phyloP scores from a whole-genome alignment of 2,329 filamentous ascomycete species.

The Xylariaceae sp. region DNA sequence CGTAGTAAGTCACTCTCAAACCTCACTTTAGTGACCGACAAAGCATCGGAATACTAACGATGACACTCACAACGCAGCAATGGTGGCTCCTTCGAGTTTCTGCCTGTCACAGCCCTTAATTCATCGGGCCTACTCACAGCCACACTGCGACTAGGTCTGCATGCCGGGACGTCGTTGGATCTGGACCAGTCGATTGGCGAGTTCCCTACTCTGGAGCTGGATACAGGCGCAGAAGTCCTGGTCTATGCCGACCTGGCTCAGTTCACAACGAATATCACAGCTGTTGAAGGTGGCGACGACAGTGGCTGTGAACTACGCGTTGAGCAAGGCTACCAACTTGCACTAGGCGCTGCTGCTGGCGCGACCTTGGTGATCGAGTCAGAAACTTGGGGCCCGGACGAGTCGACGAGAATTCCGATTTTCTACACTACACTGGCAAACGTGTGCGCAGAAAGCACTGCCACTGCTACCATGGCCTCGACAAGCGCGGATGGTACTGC shows the following conservation, averaged over 20 bases:
- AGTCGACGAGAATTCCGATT: slow-evolving; percentile 44
- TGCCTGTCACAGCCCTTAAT: slow-evolving; percentile 48
- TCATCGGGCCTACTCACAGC: slow-evolving; percentile 42
- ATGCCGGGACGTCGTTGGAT: slow-evolving; percentile 38
- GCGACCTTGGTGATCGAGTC: slow-evolving; percentile 43
- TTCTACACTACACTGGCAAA: slow-evolving; percentile 49
- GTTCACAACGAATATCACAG: slow-evolving; percentile 49
- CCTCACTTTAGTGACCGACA: background rate
- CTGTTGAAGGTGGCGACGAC: slow-evolving; percentile 27
- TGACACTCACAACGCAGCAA: slow-evolving; percentile 33
- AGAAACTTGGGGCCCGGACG: slow-evolving; percentile 48
- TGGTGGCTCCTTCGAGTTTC: slow-evolving; percentile 52
- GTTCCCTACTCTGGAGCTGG: slow-evolving; percentile 26
- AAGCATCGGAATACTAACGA: no score
- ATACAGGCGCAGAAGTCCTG: slow-evolving; percentile 44
- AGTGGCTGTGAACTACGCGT: slow-evolving; percentile 43
- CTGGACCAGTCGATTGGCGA: slow-evolving; percentile 21
- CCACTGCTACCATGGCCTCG: slow-evolving; percentile 23
- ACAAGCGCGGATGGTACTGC: slow-evolving; percentile 11
- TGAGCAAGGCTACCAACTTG: slow-evolving; percentile 48
- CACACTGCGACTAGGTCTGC: slow-evolving; percentile 43
- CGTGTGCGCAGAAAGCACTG: slow-evolving; percentile 37
- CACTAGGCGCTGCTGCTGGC: slow-evolving; percentile 50
- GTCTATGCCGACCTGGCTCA: slow-evolving; percentile 52
- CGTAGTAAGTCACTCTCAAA: slow-evolving; percentile 40